Percentiles rank a stretch among this genome's conserved stretches.
Evolutionary conservation across 495 filamentous ascomycete species (phyloP).

Genomic region (Penicillium paradoxum): DNA sequence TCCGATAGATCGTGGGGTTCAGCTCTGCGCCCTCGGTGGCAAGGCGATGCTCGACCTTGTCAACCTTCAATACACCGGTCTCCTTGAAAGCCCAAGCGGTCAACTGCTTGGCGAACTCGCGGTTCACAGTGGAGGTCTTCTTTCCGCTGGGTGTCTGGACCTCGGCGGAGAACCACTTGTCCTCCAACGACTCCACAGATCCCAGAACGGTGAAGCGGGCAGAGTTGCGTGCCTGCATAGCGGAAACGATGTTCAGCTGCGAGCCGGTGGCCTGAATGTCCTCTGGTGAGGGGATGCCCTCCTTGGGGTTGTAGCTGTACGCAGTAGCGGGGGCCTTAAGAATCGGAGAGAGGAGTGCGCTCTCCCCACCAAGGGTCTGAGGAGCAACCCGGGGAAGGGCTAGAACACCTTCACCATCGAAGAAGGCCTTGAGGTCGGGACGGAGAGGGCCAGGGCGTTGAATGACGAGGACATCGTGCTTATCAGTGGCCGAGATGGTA

Average conservation of each 20-base stretch:
- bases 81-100: slow-evolving; percentile 93
- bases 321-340: slow-evolving; percentile 74
- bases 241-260: slow-evolving; percentile 76
- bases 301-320: slow-evolving; percentile 93
- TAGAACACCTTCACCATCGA: slow-evolving; percentile 63
- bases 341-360: slow-evolving; percentile 71
- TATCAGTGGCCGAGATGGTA: slow-evolving; percentile 63
- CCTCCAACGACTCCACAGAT: slow-evolving; percentile 76
- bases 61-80: slow-evolving; percentile 80
- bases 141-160: slow-evolving; percentile 59
- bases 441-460: slow-evolving; percentile 57
- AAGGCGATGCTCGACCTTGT: slow-evolving; percentile 75
- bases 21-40: slow-evolving; percentile 45
- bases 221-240: slow-evolving; percentile 87
- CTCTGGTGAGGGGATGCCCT: slow-evolving; percentile 67
- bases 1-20: slow-evolving; percentile 87
- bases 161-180: slow-evolving; percentile 83
- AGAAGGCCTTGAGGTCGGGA: slow-evolving; percentile 71
- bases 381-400: slow-evolving; percentile 77
- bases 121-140: slow-evolving; percentile 64
- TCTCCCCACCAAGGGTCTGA: slow-evolving; percentile 71
- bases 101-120: slow-evolving; percentile 77
- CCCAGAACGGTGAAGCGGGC: slow-evolving; percentile 86
- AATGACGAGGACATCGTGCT: slow-evolving; percentile 84
- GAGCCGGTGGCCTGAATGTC: slow-evolving; percentile 77